Evolutionary conservation across 1,139 yeast species (phyloP), one percentile per base, ranked within the genome.

Genomic region (Scheffersomyces segobiensis): DNA sequence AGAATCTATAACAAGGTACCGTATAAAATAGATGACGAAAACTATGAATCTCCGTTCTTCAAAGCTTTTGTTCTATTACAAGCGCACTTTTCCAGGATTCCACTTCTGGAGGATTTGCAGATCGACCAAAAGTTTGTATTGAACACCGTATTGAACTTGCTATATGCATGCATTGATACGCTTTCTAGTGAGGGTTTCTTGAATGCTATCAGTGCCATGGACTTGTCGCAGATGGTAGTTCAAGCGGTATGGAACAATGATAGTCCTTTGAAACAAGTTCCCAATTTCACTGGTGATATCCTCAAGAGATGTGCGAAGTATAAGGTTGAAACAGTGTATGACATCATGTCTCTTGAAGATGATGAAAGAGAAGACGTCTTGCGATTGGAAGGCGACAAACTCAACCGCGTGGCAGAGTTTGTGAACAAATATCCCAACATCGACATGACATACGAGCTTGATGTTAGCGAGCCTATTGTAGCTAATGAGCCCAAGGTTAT

Each of bases 371-470:
- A 85, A 57, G 81, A 81, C 17, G 74, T 93, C 4, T 75, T 93
- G 59, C 84, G 83, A 48, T 75, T 92, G 67, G 71, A 72, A 12
- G 87, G 84, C 19, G 75, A 77, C 3, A 75, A 87, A 57, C 68
- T 84, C 54, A 79, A 81, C 50, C 80, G 80, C 32, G 93, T 95
- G 56, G 98, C 98, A 0, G 86, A 85, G 42, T 95, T 95, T 77
- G 97, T 93, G 57, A 95, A 95, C 73, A 86, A 83, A 64, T 96
- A 90, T 71, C 99, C 99, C 5, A 91, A 90, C 67, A 81, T 95
- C 58, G 98, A 95, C 65, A 72, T 93, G 22, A 74, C 82, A 4
- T 87, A 86, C 62, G 81, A 80, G 57, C 67, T 81, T 17, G 84
- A 82, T 21, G 71, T 75, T n/a, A 70, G 76, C 0, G 73, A 75